These are phyloP conservation scores for Ilyonectria sp. DNA, from an alignment of 2,329 filamentous ascomycete species.

Conservation along the genomic window DNA sequence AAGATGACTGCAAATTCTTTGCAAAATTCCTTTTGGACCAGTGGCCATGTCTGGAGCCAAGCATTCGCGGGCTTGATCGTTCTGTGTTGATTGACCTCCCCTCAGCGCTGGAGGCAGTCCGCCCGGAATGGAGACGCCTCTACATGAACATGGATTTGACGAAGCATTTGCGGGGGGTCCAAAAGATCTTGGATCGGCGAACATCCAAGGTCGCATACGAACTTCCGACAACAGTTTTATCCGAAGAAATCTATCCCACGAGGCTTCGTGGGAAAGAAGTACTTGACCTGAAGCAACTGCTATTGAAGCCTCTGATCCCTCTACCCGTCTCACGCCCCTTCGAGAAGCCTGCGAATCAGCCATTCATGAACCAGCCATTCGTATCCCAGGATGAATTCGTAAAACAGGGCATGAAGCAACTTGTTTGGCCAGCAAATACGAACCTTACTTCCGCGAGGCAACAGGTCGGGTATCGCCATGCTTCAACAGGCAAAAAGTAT, in stretches of 20 bases:
- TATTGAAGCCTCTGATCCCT: constrained; percentile 31
- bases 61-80: constrained; percentile 24
- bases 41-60: constrained; percentile 47
- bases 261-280: constrained; percentile 41
- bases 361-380: too few relatives aligned
- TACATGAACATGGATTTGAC: constrained; percentile 42
- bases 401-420: not conserved
- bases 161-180: constrained; percentile 37
- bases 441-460: not conserved
- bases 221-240: constrained; percentile 25
- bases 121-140: constrained; percentile 46
- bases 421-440: constrained; percentile 21
- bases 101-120: constrained; percentile 41
- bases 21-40: constrained; percentile 42
- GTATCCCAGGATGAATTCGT: constrained; percentile 27
- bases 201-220: constrained; percentile 33
- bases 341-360: too few relatives aligned
- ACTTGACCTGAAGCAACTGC: constrained; percentile 35
- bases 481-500: not conserved
- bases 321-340: not conserved
- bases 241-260: constrained; percentile 33
- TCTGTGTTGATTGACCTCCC: constrained; percentile 42
- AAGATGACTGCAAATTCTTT: constrained; percentile 44
- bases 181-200: constrained; percentile 38
- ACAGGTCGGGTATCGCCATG: not conserved